Base-by-base conservation (phyloP, 805 yeast species). In the Wickerhamomyces ciferrii region DNA sequence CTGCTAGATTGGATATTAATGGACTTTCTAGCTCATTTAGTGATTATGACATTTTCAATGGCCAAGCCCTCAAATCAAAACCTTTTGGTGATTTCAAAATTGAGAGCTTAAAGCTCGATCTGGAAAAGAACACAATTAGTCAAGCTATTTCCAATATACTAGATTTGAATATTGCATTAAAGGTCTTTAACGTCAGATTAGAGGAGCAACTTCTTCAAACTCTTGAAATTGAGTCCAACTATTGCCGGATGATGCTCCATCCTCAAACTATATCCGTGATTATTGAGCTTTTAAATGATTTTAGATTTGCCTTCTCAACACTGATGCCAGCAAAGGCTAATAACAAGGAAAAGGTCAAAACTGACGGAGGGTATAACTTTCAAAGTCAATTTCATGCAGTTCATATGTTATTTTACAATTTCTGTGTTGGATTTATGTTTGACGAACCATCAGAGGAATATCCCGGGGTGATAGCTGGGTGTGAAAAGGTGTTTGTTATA, bases 391-490 rank as follows among this genome's bases (percentile, higher is more conserved):
- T 72, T 50, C 74, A 71, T 41, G 70, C 87, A 0, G 66, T 84
- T 27, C 84, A 79, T 42, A 69, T 84, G 21, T 60, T 81, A 6
- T 77, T 88, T 0, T 76, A 81, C 53, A 78, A 84, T 51, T 70
- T 86, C 48, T 85, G 95, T 50, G 48, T 85, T 31, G 96, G 96
- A 0, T 88, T 96, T 90, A 60, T 85, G 4, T 85, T 84, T 58
- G 81, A 76, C n/a, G 60, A 58, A 15, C 56, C 57, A 7, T 62
- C 61, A 5, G 59, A 61, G 2, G 49, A 58, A 2, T 72, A 71
- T 20, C 89, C 89, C 0, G 97, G 97, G 11, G 58, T 88, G n/a
- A 81, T 86, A 35, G 50, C 81, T 27, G 97, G 97, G 0, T 87
- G 85, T 46, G 88, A 87, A 52, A 68, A 82, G 17, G 76, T 88